Percentiles rank a stretch among this genome's conserved stretches.
Evolutionary conservation across 495 filamentous ascomycete genomes (phyloP).

Genomic region (Delitschia confertaspora): DNA sequence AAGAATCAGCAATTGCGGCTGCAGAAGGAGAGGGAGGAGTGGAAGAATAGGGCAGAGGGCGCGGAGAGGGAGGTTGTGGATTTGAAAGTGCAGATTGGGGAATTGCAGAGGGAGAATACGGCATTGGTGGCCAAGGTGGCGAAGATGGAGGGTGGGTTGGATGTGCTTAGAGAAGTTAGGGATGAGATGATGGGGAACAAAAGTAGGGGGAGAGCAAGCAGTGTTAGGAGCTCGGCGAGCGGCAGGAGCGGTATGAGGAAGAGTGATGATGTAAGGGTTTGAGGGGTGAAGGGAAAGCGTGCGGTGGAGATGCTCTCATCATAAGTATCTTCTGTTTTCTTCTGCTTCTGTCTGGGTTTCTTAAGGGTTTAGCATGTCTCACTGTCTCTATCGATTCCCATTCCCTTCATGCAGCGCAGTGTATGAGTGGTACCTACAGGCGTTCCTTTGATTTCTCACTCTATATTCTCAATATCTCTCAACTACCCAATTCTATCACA

Average conservation of each 20-base stretch:
- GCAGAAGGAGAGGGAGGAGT: conserved; percentile 35
- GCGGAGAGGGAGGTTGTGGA: conserved; percentile 33
- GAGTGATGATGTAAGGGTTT: background rate
- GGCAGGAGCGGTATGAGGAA: conserved; percentile 5
- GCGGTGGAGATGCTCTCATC: too few relatives aligned
- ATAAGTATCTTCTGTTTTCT: too few relatives aligned
- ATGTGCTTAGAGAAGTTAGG: conserved; percentile 31
- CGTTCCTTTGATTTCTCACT: too few relatives aligned
- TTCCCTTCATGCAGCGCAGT: too few relatives aligned
- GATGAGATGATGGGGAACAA: conserved; percentile 23
- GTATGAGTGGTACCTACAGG: too few relatives aligned
- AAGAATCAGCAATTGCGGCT: conserved; percentile 25
- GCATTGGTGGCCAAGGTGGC: conserved; percentile 46
- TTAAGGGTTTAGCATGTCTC: too few relatives aligned
- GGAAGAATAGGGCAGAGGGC: conserved; percentile 27
- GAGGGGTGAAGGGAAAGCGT: background rate
- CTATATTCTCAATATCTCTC: too few relatives aligned
- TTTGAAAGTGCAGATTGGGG: conserved; percentile 33
- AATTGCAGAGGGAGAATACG: conserved; percentile 40
- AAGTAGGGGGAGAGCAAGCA: conserved; percentile 17
- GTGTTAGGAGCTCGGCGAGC: conserved; percentile 14
- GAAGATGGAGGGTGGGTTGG: conserved; percentile 33
- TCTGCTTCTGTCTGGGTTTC: too few relatives aligned
- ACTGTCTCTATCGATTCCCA: too few relatives aligned
- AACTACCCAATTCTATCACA: too few relatives aligned